phyloP scores from a whole-genome alignment of 108 stramenopile genomes.

The Poteriospumella lacustris region DNA sequence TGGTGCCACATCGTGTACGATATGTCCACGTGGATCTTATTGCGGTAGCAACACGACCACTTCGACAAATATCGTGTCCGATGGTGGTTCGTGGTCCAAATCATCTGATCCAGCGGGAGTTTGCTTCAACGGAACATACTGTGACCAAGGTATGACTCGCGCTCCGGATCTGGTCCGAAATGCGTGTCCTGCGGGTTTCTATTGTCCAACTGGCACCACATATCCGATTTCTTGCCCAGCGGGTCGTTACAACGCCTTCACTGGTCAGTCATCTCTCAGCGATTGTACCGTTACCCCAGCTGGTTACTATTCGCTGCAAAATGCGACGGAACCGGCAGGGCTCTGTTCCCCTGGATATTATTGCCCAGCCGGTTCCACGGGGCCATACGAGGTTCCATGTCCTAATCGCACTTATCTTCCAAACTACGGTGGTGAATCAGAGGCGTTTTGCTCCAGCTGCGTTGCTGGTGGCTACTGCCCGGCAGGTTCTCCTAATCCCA shows the following conservation, averaged over 20 bases:
- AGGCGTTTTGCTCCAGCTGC: conserved; percentile 39
- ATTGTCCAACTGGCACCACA: conserved; percentile 38
- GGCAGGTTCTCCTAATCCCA: conserved; percentile 36
- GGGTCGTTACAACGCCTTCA: conserved; percentile 43
- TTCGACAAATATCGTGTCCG: background rate
- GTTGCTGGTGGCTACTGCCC: conserved; percentile 50
- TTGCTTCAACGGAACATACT: background rate
- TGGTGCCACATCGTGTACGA: conserved; percentile 39
- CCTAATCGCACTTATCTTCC: conserved; percentile 44
- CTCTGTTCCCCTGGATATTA: conserved; percentile 49
- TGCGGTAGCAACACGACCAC: conserved; percentile 20
- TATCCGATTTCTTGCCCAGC: conserved; percentile 38
- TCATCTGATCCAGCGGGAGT: background rate
- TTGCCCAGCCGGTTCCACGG: conserved; percentile 17
- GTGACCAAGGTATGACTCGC: background rate
- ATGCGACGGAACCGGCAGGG: conserved; percentile 25
- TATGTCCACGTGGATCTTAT: conserved; percentile 45
- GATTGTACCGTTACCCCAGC: conserved; percentile 39
- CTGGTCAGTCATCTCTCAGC: conserved; percentile 24
- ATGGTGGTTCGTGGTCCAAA: background rate
- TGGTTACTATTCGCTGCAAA: conserved; percentile 42
- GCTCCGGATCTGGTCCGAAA: conserved; percentile 1
- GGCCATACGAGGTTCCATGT: conserved; percentile 38
- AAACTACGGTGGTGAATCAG: conserved; percentile 17
- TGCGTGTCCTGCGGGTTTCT: conserved; percentile 43